phyloP scores from a whole-genome alignment of 768 basidiomycete species.

The Amanita thiersii region DNA sequence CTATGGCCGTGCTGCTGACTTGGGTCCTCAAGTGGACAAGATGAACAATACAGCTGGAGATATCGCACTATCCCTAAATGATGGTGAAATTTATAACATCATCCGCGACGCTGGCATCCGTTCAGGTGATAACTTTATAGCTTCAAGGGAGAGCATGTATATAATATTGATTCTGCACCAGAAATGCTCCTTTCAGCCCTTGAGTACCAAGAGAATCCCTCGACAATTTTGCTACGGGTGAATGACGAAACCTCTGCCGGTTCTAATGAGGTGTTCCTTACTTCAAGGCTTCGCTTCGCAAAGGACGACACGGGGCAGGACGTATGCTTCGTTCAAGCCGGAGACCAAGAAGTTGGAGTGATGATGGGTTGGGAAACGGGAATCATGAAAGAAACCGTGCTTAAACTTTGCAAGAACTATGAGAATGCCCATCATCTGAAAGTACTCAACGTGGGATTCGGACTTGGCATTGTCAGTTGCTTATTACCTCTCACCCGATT shows the following conservation, averaged over 20 bases:
- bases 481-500: conserved; percentile 2
- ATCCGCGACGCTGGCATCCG: conserved; percentile 93
- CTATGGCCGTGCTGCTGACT: conserved; percentile 1
- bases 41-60: conserved; percentile 82
- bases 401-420: conserved; percentile 48
- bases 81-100: conserved; percentile 59
- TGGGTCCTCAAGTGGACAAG: conserved; percentile 53
- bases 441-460: conserved; percentile 89
- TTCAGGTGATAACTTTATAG: conserved; percentile 50
- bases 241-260: conserved; percentile 49
- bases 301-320: conserved; percentile 72
- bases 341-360: conserved; percentile 81
- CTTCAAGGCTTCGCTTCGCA: conserved; percentile 59
- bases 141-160: background rate
- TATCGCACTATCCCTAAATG: conserved; percentile 81
- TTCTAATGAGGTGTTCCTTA: conserved; percentile 63
- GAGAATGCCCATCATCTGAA: conserved; percentile 43
- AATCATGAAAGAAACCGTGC: conserved; percentile 83
- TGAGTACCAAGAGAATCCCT: conserved; percentile 32
- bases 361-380: conserved; percentile 99
- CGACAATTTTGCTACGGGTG: conserved; percentile 34
- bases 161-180: conserved; percentile 16
- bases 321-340: conserved; percentile 62
- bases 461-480: conserved; percentile 75
- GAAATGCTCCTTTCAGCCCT: conserved; percentile 68